These are phyloP conservation scores for Ceratobasidium sp. DNA, from an alignment of 1,284 basidiomycete genomes.

Conservation along the genomic window DNA sequence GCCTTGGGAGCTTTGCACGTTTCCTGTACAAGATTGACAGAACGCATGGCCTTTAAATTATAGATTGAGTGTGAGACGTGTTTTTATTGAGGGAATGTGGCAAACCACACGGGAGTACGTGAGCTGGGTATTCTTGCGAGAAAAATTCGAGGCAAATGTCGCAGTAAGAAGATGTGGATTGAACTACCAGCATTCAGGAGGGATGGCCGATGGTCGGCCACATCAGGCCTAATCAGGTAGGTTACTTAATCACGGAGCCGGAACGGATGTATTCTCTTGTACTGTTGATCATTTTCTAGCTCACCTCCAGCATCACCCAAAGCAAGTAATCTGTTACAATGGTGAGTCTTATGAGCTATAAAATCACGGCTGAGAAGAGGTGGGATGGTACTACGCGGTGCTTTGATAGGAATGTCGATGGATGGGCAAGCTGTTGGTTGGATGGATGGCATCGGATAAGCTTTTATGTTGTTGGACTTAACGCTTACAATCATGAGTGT, in stretches of 20 bases:
- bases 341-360: background rate
- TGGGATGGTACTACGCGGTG: background rate
- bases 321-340: constrained; percentile 16
- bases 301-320: background rate
- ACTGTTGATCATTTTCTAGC: constrained; percentile 5
- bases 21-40: constrained; percentile 19
- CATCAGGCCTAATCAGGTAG: background rate
- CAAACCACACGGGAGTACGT: constrained; percentile 27
- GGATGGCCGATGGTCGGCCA: no score
- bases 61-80: background rate
- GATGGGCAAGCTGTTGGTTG: background rate
- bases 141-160: constrained; percentile 23
- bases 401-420: background rate
- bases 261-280: constrained; percentile 17
- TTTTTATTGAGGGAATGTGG: background rate
- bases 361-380: background rate
- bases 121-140: constrained; percentile 8
- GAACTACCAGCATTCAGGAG: constrained; percentile 16
- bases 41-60: constrained; percentile 29
- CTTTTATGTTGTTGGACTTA: background rate
- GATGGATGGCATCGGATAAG: constrained; percentile 14
- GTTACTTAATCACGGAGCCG: constrained; percentile 10
- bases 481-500: constrained; percentile 10
- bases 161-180: constrained; percentile 5
- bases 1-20: constrained; percentile 26